These are phyloP conservation scores for Cucurbita pepo DNA, from an alignment of 306 rosid genomes.

Conservation along the genomic window DNA sequence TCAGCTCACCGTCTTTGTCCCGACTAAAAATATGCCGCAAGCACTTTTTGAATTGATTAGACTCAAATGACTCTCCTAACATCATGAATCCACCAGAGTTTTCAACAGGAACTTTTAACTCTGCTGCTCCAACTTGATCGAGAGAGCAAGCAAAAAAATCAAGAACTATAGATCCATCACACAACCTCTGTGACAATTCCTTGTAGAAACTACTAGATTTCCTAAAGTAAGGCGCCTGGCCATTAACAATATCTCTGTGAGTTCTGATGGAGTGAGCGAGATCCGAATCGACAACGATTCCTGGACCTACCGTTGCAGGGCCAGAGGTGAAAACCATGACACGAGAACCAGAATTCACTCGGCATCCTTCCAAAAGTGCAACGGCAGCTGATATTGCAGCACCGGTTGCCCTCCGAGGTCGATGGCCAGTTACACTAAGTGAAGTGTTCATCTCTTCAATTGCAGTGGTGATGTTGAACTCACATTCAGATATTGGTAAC, in stretches of 20 bases:
- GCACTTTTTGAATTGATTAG: slow-evolving; percentile 51
- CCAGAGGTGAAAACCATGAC: slow-evolving; percentile 82
- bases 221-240: slow-evolving; percentile 29
- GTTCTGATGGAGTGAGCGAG: slow-evolving; percentile 43
- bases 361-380: slow-evolving; percentile 63
- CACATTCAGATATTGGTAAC: slow-evolving; percentile 63
- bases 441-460: slow-evolving; percentile 64
- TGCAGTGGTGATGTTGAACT: slow-evolving; percentile 52
- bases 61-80: slow-evolving; percentile 64
- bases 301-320: slow-evolving; percentile 75
- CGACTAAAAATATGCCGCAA: slow-evolving; percentile 39
- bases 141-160: slow-evolving; percentile 80
- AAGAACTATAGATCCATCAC: slow-evolving; percentile 41
- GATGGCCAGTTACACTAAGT: slow-evolving; percentile 14
- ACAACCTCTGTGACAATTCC: slow-evolving; percentile 37
- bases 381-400: slow-evolving; percentile 71
- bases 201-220: slow-evolving; percentile 46
- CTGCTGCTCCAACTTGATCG: slow-evolving; percentile 77
- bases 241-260: slow-evolving; percentile 54
- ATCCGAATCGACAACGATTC: slow-evolving; percentile 50
- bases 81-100: slow-evolving; percentile 70
- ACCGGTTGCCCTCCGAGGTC: slow-evolving; percentile 62
- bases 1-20: slow-evolving; percentile 44
- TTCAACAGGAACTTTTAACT: slow-evolving; percentile 52
- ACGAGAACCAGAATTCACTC: slow-evolving; percentile 48